Base-by-base conservation (phyloP, 495 filamentous ascomycete species). In the Sabuloglossum arenarium region DNA sequence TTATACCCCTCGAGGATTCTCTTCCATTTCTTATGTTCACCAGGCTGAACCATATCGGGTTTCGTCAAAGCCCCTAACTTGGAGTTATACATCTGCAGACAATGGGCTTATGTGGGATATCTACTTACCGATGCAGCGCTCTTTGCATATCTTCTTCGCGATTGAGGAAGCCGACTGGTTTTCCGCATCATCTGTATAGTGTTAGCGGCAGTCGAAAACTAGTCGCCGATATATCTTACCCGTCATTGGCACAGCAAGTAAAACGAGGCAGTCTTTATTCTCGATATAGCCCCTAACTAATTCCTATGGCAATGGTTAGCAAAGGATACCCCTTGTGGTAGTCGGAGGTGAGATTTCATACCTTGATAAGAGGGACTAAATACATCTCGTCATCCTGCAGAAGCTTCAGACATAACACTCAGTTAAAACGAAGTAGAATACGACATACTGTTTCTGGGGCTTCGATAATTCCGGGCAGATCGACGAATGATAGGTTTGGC, bases 21-120 rank as follows among this genome's bases (percentile, higher is more conserved):
- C 6, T 64, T 46, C 62, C 70, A 65, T 14, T 64, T 58, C 3
- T 59, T 54, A 1, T 30, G 32, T 29, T 65, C 61, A 0, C 61
- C 67, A 1, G 51, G 54, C 16, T 62, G 66, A 23, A 75, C 58
- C 1, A 66, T 62, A 55, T 76, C 73, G 1, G 73, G 73, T 54
- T 76, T 76, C 4, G 73, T 75, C 10, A 76, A 59, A 4, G 73
- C 73, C 1, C 73, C 65, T 67, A 55, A 3, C 56, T 11, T 30
- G 16, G 42, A 24, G 19, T 56, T 25, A 50, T 12, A 31, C 1
- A 45, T 31, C 19, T 24, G 23, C 14, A 28, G n/a, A 19, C 27
- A 29, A 6, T n/a, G n/a, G 11, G 21, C 47, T 1, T n/a, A 49
- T 9, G 6, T 16, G 34, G 34, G 34, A 16, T 19, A n/a, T 27